Evolutionary conservation across 257 asterid genomes (phyloP).

Genomic region (Nicotiana undulata): DNA sequence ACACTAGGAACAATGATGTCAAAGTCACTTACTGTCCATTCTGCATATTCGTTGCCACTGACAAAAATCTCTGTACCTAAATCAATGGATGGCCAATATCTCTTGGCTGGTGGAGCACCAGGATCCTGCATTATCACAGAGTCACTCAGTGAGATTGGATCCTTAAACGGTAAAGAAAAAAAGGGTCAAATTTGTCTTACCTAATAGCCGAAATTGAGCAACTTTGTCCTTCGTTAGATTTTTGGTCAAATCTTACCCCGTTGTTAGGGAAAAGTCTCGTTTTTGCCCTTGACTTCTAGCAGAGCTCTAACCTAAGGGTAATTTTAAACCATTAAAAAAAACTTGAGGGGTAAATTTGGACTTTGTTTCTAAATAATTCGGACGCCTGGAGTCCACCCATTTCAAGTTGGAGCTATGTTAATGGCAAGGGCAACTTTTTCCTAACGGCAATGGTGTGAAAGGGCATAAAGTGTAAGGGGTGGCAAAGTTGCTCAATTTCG

Average conservation of each 20-base stretch:
- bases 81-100: conserved; percentile 57
- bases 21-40: conserved; percentile 71
- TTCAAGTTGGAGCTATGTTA: not conserved
- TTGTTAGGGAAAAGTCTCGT: too few relatives aligned
- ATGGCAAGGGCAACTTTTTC: not conserved
- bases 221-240: too few relatives aligned
- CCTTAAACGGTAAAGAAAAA: not conserved
- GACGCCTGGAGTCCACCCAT: not conserved
- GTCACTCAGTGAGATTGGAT: not conserved
- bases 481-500: too few relatives aligned
- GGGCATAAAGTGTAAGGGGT: too few relatives aligned
- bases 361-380: too few relatives aligned
- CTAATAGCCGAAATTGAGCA: not conserved
- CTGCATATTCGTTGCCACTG: conserved; percentile 50
- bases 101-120: conserved; percentile 42
- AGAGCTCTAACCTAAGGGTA: not conserved
- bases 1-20: conserved; percentile 36
- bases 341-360: not conserved
- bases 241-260: too few relatives aligned
- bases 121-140: conserved; percentile 44
- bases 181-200: not conserved
- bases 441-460: too few relatives aligned
- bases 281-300: too few relatives aligned
- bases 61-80: conserved; percentile 55
- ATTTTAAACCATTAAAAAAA: too few relatives aligned